A percentile compares a stretch with the other conserved stretches of the same genome.
Conservation (phyloP, 78 protist genomes). For the Trichosphaerium sp. region DNA sequence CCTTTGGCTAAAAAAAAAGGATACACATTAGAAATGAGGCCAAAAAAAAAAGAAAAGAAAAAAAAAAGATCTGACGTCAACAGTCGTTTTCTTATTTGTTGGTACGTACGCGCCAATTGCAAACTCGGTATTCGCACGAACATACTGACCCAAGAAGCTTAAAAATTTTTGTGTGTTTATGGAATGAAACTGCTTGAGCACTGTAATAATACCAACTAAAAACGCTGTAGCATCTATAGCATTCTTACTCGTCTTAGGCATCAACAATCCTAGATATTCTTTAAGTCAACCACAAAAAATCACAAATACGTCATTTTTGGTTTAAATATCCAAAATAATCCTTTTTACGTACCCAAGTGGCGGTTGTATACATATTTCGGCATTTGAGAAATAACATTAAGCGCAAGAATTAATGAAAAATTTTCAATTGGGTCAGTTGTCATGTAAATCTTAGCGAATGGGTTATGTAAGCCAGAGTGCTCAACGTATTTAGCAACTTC, state of each 20-base stretch:
- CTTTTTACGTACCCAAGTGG: conserved; percentile 11
- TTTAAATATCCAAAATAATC: background rate
- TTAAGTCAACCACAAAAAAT: background rate
- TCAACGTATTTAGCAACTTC: conserved; percentile 64
- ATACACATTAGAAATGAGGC: background rate
- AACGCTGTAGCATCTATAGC: conserved; percentile 64
- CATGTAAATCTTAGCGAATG: conserved; percentile 64
- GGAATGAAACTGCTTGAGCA: conserved; percentile 81
- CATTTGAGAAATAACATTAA: conserved; percentile 32
- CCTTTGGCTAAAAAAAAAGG: background rate
- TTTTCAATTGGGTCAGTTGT: conserved; percentile 47
- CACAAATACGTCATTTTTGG: too few relatives aligned
- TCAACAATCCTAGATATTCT: conserved; percentile 8
- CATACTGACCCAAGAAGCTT: conserved; percentile 64
- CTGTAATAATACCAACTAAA: conserved; percentile 70
- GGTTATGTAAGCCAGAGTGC: conserved; percentile 57
- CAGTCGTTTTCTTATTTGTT: background rate
- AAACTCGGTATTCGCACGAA: conserved; percentile 36
- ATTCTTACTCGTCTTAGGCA: conserved; percentile 16
- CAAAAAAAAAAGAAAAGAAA: background rate
- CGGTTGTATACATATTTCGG: conserved; percentile 28
- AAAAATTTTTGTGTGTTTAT: conserved; percentile 32
- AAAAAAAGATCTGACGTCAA: background rate
- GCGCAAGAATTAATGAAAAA: conserved; percentile 28
- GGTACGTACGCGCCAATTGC: background rate